phyloP scores from a whole-genome alignment of 2,329 filamentous ascomycete genomes.

The Fusarium drepaniforme region DNA sequence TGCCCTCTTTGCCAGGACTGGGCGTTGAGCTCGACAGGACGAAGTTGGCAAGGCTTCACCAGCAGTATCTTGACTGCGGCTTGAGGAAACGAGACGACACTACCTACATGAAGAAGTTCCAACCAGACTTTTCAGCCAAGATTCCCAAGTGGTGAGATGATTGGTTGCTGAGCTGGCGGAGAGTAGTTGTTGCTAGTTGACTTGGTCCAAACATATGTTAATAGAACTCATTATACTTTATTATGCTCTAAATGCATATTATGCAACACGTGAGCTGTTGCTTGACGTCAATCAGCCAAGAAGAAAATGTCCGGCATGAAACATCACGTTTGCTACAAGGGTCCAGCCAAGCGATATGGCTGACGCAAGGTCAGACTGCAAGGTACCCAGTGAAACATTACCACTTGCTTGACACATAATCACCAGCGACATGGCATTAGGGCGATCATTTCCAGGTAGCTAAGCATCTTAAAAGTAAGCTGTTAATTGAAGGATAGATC shows the following conservation, averaged over 20 bases:
- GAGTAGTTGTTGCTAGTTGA: background rate
- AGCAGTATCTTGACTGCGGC: slow-evolving; percentile 54
- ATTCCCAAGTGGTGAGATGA: slow-evolving; percentile 49
- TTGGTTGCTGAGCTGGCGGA: background rate
- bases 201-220: background rate
- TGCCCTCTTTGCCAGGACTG: slow-evolving; percentile 51
- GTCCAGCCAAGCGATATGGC: background rate
- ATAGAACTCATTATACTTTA: background rate
- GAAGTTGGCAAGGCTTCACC: slow-evolving; percentile 50
- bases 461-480: background rate
- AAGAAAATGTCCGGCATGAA: background rate
- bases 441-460: background rate
- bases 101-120: slow-evolving; percentile 51
- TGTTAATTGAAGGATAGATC: background rate
- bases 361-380: background rate
- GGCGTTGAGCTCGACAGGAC: slow-evolving; percentile 54
- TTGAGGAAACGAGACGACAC: slow-evolving; percentile 53
- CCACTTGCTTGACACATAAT: background rate
- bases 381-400: background rate
- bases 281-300: background rate
- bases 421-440: background rate
- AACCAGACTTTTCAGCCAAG: slow-evolving; percentile 49
- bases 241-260: background rate
- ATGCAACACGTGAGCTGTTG: background rate
- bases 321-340: background rate